Evolutionary conservation across 208 protist species (phyloP).

Genomic region (Acanthamoeba pearcei): DNA sequence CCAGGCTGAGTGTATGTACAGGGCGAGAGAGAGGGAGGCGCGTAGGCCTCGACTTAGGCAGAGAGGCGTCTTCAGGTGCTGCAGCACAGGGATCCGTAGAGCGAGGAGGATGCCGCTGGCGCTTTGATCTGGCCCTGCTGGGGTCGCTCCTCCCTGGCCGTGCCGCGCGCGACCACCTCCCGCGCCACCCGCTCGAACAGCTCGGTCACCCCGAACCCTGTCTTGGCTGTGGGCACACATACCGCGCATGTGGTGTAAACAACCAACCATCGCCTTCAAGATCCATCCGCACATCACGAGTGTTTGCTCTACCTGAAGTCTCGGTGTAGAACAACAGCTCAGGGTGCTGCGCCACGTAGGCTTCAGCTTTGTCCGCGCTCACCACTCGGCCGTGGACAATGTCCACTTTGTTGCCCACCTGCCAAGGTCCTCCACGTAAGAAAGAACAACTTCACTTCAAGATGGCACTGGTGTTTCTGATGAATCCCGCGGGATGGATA

Average conservation of each 20-base stretch:
- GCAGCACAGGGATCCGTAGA: not conserved
- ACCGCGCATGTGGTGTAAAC: not conserved
- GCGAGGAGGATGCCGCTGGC: not conserved
- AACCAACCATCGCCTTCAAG: not conserved
- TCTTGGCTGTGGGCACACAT: slow-evolving; percentile 16
- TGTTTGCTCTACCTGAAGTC: not conserved
- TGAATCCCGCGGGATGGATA: not conserved
- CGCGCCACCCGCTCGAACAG: not conserved
- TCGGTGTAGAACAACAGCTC: slow-evolving; percentile 13
- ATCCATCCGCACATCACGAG: not conserved
- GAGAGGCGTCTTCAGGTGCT: not conserved
- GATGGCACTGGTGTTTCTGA: not conserved
- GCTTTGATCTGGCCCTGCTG: slow-evolving; percentile 5
- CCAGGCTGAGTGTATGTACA: not conserved
- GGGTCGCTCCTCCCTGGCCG: not conserved
- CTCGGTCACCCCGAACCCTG: not conserved
- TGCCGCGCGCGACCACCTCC: not conserved
- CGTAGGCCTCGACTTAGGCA: not conserved
- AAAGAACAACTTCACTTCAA: not conserved
- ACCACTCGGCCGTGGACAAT: not conserved
- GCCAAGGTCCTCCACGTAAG: not conserved
- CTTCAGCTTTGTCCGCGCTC: not conserved
- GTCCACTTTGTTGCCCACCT: slow-evolving; percentile 52
- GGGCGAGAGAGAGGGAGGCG: too few relatives aligned
- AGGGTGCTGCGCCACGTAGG: not conserved